These are phyloP conservation scores for Candida sp. DNA, from an alignment of 1,139 yeast species.

Conservation along the genomic window DNA sequence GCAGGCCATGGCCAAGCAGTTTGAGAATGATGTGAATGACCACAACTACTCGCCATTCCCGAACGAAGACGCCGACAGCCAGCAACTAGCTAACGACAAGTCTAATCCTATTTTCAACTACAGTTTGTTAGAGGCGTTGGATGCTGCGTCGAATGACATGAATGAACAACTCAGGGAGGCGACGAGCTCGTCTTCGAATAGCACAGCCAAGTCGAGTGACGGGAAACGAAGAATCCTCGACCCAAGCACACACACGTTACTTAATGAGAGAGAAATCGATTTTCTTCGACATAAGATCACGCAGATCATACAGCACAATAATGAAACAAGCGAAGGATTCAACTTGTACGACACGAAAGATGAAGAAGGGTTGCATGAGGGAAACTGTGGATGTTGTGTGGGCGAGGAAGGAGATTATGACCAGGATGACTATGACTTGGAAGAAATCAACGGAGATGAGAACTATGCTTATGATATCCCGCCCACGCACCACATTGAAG, in stretches of 20 bases:
- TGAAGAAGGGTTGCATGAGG: slow-evolving; percentile 44
- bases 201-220: slow-evolving; percentile 2
- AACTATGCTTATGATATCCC: slow-evolving; percentile 13
- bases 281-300: slow-evolving; percentile 33
- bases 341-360: slow-evolving; percentile 45
- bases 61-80: slow-evolving; percentile 17
- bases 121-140: slow-evolving; percentile 36
- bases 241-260: slow-evolving; percentile 18
- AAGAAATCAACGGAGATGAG: slow-evolving; percentile 32
- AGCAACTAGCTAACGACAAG: slow-evolving; percentile 8
- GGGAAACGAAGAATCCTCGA: slow-evolving; percentile 3
- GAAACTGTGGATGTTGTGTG: slow-evolving; percentile 21
- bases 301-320: slow-evolving; percentile 22
- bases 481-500: slow-evolving; percentile 47
- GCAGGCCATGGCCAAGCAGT: slow-evolving; percentile 33
- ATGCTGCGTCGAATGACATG: slow-evolving; percentile 23
- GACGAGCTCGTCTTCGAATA: neutral
- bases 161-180: slow-evolving; percentile 10
- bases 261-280: slow-evolving; percentile 37
- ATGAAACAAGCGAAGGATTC: slow-evolving; percentile 28
- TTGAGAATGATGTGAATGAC: slow-evolving; percentile 21
- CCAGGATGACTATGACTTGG: slow-evolving; percentile 44
- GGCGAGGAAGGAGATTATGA: slow-evolving; percentile 20
- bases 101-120: slow-evolving; percentile 32
- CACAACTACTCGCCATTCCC: slow-evolving; percentile 38